Evolutionary conservation across 1,284 basidiomycete species (phyloP).

Genomic region (Cryptococcus depauperatus): DNA sequence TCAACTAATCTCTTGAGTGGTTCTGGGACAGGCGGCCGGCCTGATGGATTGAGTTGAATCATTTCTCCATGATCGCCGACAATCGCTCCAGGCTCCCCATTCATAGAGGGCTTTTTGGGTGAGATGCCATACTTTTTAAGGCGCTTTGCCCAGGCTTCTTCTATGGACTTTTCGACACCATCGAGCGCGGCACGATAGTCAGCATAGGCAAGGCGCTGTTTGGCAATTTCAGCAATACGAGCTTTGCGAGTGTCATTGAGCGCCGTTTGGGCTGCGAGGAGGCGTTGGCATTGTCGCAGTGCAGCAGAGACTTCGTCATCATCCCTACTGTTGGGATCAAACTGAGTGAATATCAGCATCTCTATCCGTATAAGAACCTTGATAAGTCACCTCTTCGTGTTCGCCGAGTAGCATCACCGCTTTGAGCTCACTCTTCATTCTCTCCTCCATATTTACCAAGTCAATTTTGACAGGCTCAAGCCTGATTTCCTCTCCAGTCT

Average conservation of each 20-base stretch:
- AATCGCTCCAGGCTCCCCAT: not conserved
- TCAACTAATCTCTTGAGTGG: constrained; percentile 61
- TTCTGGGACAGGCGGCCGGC: constrained; percentile 58
- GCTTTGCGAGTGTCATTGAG: constrained; percentile 74
- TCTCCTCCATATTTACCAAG: constrained; percentile 50
- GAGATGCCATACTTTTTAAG: constrained; percentile 52
- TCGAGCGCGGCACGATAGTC: constrained; percentile 76
- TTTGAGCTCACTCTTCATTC: constrained; percentile 50
- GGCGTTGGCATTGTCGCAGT: constrained; percentile 77
- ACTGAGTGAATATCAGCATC: constrained; percentile 46
- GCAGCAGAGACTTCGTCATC: constrained; percentile 91
- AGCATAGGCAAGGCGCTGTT: constrained; percentile 78
- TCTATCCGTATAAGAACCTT: not conserved
- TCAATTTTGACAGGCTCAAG: constrained; percentile 36
- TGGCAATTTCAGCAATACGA: constrained; percentile 67
- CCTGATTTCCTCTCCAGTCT: constrained; percentile 12
- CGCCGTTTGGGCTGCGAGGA: constrained; percentile 64
- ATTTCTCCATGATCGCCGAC: not conserved
- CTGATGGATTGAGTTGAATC: constrained; percentile 40
- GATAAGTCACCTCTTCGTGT: constrained; percentile 47
- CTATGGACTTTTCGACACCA: constrained; percentile 71
- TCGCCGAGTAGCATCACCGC: constrained; percentile 49
- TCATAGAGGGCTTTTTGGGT: constrained; percentile 57
- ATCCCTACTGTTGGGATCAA: constrained; percentile 65
- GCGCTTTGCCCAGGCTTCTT: constrained; percentile 46